Percentiles rank a stretch among this genome's conserved stretches.
phyloP scores from a whole-genome alignment of 441 rosid species.

The Daphne laureola region DNA sequence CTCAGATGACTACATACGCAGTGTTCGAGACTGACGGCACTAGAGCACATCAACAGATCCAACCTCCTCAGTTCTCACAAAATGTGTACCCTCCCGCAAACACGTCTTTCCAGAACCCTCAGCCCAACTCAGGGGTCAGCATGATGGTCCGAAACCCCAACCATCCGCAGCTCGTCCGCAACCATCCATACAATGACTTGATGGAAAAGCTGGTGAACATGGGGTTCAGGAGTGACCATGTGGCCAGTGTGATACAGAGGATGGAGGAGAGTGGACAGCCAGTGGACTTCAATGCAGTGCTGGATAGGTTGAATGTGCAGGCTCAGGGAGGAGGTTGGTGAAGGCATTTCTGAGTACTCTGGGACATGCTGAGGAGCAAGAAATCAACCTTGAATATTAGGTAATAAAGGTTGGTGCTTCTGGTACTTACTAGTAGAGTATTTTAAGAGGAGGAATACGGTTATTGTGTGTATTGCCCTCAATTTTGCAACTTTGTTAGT shows the following conservation, averaged over 20 bases:
- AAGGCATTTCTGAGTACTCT: constrained; percentile 6
- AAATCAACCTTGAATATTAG: no score
- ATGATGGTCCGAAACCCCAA: constrained; percentile 30
- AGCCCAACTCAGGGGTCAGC: constrained; percentile 26
- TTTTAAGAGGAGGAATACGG: no score
- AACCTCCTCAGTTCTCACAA: constrained; percentile 51
- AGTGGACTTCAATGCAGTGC: constrained; percentile 64
- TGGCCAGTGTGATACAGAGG: constrained; percentile 54
- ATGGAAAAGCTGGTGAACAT: constrained; percentile 66
- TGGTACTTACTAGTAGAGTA: no score
- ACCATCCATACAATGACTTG: constrained; percentile 54
- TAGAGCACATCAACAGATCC: constrained; percentile 42
- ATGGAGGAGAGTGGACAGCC: constrained; percentile 86
- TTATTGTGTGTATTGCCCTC: no score
- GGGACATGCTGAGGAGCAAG: no score
- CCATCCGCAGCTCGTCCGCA: constrained; percentile 37
- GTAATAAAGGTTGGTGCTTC: no score
- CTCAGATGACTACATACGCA: constrained; percentile 45
- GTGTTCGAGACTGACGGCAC: constrained; percentile 56
- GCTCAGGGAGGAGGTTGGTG: constrained; percentile 73
- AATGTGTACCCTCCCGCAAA: constrained; percentile 48
- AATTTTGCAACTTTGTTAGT: no score
- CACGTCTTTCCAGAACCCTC: constrained; percentile 30
- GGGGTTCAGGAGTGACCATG: constrained; percentile 78
- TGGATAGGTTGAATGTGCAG: constrained; percentile 54